Conservation (phyloP, 768 basidiomycete genomes). For the Suillus clintonianus region DNA sequence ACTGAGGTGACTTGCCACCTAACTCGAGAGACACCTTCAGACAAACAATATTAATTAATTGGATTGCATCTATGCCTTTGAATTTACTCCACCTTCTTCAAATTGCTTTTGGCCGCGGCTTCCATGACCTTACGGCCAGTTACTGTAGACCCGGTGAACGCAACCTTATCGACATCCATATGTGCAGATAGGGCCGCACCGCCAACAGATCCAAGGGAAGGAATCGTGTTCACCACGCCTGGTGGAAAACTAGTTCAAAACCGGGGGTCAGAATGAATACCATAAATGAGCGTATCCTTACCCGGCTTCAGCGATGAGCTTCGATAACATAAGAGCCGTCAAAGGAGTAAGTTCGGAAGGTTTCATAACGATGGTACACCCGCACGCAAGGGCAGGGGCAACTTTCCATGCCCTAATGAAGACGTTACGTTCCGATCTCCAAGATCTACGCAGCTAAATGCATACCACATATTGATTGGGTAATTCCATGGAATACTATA, state of each 20-base stretch:
- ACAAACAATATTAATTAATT: constrained; percentile 9
- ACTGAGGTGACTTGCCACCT: constrained; percentile 88
- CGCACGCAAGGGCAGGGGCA: constrained; percentile 87
- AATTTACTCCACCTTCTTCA: constrained; percentile 71
- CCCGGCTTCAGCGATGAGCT: constrained; percentile 84
- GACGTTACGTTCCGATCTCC: constrained; percentile 5
- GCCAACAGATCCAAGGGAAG: constrained; percentile 78
- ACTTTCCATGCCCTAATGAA: constrained; percentile 81
- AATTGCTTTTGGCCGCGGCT: constrained; percentile 89
- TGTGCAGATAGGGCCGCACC: constrained; percentile 86
- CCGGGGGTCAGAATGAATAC: neutral
- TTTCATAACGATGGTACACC: constrained; percentile 95
- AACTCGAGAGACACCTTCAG: constrained; percentile 84
- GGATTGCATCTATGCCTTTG: neutral
- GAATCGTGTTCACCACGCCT: constrained; percentile 88
- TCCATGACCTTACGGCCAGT: constrained; percentile 91
- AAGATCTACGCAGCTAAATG: constrained; percentile 3
- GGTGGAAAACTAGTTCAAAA: constrained; percentile 68
- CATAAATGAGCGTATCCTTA: constrained; percentile 29
- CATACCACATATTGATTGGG: constrained; percentile 81
- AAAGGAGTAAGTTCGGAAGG: constrained; percentile 87
- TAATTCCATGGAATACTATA: constrained; percentile 91
- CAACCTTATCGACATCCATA: constrained; percentile 88
- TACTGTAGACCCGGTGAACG: constrained; percentile 90
- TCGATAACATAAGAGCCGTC: constrained; percentile 80